A percentile compares a stretch with the other conserved stretches of the same genome.
Conservation (phyloP, 768 basidiomycete species). For the Lactarius pseudohatsudake region DNA sequence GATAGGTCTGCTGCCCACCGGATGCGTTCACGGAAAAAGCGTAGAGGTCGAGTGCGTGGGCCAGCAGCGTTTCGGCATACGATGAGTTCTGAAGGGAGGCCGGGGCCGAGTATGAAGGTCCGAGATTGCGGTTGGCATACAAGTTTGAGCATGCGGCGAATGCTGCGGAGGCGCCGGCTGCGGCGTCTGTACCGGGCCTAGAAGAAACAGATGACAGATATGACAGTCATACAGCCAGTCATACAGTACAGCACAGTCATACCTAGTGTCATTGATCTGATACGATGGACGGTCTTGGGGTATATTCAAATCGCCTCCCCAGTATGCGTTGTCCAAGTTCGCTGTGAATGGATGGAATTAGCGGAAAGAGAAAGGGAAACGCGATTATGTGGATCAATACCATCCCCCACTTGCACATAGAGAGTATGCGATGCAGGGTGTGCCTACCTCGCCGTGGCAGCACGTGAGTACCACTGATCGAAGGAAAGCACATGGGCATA, state of each 20-base stretch:
- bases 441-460: constrained; percentile 48
- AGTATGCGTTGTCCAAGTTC: constrained; percentile 72
- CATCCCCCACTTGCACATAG: constrained; percentile 72
- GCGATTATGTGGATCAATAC: constrained; percentile 37
- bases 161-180: constrained; percentile 80
- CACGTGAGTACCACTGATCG: background rate
- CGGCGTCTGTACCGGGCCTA: constrained; percentile 86
- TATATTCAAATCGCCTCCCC: constrained; percentile 84
- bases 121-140: constrained; percentile 63
- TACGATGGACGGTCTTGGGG: constrained; percentile 73
- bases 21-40: constrained; percentile 69
- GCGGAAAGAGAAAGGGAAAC: constrained; percentile 11
- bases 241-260: background rate
- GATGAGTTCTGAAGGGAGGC: constrained; percentile 69
- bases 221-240: background rate
- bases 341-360: constrained; percentile 37
- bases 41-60: constrained; percentile 76
- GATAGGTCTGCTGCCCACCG: constrained; percentile 61
- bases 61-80: constrained; percentile 68
- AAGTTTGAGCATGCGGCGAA: constrained; percentile 85
- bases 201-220: constrained; percentile 9
- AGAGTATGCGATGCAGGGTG: constrained; percentile 73
- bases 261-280: constrained; percentile 70
- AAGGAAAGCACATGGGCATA: background rate
- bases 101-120: constrained; percentile 52